Conservation (phyloP, 148 eudicot genomes). For the Spergularia bocconei region DNA sequence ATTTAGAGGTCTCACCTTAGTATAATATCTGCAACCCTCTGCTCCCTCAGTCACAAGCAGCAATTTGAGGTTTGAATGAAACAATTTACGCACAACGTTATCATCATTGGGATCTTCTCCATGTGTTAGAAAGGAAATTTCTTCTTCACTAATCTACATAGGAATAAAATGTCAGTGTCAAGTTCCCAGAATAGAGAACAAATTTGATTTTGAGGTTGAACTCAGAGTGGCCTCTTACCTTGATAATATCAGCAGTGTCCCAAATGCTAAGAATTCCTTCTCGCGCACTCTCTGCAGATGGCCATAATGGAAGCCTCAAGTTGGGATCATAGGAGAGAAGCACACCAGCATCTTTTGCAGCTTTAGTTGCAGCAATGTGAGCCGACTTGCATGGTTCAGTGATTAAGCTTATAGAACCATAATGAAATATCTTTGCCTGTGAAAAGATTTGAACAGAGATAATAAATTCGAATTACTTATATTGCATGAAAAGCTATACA, state of each 20-base stretch:
- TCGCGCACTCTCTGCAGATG: constrained; percentile 77
- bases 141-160: constrained; percentile 84
- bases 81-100: constrained; percentile 80
- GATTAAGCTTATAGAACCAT: constrained; percentile 93
- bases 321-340: constrained; percentile 94
- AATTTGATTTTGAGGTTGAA: not conserved
- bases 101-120: constrained; percentile 98
- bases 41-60: constrained; percentile 34
- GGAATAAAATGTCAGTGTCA: constrained; percentile 20
- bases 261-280: constrained; percentile 96
- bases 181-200: constrained; percentile 1
- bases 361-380: constrained; percentile 85
- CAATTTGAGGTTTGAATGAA: constrained; percentile 83
- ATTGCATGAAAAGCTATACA: not conserved
- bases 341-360: constrained; percentile 92
- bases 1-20: constrained; percentile 52
- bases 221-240: constrained; percentile 40
- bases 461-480: not conserved
- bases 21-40: constrained; percentile 91
- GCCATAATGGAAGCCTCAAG: constrained; percentile 96
- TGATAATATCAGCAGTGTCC: constrained; percentile 93
- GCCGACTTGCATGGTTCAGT: constrained; percentile 95
- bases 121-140: constrained; percentile 76
- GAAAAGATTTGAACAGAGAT: constrained; percentile 9
- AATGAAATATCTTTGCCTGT: constrained; percentile 94